Evolutionary conservation across 805 yeast genomes (phyloP), one percentile per base, ranked within the genome.

Genomic region (Kodamaea neixiangensis): DNA sequence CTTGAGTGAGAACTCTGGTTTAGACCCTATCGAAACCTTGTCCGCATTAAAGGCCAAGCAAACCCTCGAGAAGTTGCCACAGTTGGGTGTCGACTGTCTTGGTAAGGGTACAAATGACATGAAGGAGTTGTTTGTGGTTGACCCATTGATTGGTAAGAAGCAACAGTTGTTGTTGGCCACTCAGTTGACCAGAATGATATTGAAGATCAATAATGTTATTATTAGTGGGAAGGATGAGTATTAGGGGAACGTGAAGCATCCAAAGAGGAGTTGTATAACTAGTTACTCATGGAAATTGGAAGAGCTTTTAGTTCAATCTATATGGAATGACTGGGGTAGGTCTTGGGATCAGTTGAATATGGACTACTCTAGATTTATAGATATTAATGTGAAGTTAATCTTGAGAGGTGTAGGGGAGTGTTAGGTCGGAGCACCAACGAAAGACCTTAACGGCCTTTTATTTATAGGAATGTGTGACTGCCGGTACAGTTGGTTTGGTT

Each of bases 91-190:
- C 47, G 99, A 94, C 71, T 92, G 97, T 75, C 75, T 96, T 64
- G 96, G 96, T 56, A 80, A 78, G 58, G 94, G 94, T 46, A 82
- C 88, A 45, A 89, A 86, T 67, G 96, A 94, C 69, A 94, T 94
- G 99, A 88, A 86, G 66, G 90, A 91, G 63, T 76, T 88, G 63
- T 94, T 93, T 68, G 97, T 94, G 45, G 91, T 94, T 60, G 99
- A 94, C 70, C 98, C 99, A 50, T 83, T 90, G 67, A 92, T 94
- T 61, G 97, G 99, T 64, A 94, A 94, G 79, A 91, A 89, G 69
- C 98, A 94, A 71, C 99, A 94, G 73, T 80, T 94, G 58, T 74
- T 89, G 66, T 79, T 94, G 68, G 99, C 99, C 44, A 94, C 99
- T 11, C 99, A 94, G 75, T 80, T 94, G 67, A 91, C 97, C 51